These are phyloP conservation scores for Pseudogymnoascus sp. DNA, from an alignment of 2,329 filamentous ascomycete species.

Conservation along the genomic window DNA sequence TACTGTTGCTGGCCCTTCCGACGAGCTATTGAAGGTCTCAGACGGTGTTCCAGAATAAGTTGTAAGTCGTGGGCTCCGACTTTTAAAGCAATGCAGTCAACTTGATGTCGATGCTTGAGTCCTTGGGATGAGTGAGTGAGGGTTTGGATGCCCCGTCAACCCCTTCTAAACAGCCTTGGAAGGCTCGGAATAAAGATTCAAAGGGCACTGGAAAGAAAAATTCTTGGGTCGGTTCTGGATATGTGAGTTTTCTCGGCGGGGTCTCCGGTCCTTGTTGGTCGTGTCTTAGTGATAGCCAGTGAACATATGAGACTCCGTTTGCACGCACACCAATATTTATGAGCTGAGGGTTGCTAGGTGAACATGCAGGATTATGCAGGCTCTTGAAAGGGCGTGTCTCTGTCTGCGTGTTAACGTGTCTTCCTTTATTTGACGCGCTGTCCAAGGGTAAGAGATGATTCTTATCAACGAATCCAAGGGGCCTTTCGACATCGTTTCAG, in stretches of 20 bases:
- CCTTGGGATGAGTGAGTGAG: neutral
- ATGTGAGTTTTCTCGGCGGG: slow-evolving; percentile 38
- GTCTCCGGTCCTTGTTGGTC: slow-evolving; percentile 40
- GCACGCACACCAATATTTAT: slow-evolving; percentile 3
- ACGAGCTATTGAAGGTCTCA: slow-evolving; percentile 4
- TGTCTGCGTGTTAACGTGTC: slow-evolving; percentile 39
- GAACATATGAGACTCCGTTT: slow-evolving; percentile 41
- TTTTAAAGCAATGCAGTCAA: neutral
- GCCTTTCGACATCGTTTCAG: neutral
- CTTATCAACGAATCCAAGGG: slow-evolving; percentile 12
- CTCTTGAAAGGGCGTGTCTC: slow-evolving; percentile 31
- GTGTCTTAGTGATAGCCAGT: slow-evolving; percentile 38
- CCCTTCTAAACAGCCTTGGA: slow-evolving; percentile 11
- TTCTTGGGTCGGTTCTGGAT: slow-evolving; percentile 6
- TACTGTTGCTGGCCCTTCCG: slow-evolving; percentile 13
- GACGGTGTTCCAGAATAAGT: slow-evolving; percentile 9
- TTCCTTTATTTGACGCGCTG: neutral
- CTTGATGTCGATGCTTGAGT: neutral
- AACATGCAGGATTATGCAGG: slow-evolving; percentile 29
- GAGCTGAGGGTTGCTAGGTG: slow-evolving; percentile 8
- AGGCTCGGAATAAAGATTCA: slow-evolving; percentile 15
- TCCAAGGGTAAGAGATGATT: slow-evolving; percentile 32
- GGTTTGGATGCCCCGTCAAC: neutral
- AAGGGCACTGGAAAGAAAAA: slow-evolving; percentile 15
- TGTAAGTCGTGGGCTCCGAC: neutral